These are phyloP conservation scores for Aspergillus intermedius DNA, from an alignment of 2,329 filamentous ascomycete genomes.

Conservation along the genomic window DNA sequence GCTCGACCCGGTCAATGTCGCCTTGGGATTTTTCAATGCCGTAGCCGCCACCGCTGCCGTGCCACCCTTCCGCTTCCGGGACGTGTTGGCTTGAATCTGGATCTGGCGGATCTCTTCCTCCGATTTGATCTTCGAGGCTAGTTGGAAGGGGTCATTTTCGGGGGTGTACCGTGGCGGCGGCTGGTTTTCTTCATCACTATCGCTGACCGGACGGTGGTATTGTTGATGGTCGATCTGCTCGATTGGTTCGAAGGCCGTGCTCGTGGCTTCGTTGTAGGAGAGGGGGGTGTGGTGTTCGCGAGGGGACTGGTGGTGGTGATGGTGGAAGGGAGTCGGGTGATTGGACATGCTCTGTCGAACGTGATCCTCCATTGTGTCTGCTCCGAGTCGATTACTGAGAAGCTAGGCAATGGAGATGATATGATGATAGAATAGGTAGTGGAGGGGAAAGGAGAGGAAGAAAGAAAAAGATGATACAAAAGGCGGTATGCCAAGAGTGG, in stretches of 20 bases:
- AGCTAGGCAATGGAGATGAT: not conserved
- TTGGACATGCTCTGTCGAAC: constrained; percentile 23
- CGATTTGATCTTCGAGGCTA: constrained; percentile 71
- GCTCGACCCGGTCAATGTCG: constrained; percentile 18
- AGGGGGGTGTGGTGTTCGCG: constrained; percentile 21
- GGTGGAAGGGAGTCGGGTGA: constrained; percentile 21
- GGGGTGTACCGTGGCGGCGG: constrained; percentile 50
- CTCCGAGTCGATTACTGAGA: not conserved
- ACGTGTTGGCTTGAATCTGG: constrained; percentile 61
- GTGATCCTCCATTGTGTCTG: constrained; percentile 20
- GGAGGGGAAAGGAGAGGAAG: not conserved
- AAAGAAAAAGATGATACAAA: not conserved
- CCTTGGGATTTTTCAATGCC: constrained; percentile 36
- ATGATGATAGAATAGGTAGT: not conserved
- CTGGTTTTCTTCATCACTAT: constrained; percentile 41
- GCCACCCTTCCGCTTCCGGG: constrained; percentile 55
- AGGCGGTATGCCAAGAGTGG: not conserved
- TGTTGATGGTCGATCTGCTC: constrained; percentile 17
- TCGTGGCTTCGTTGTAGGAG: constrained; percentile 30
- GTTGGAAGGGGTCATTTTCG: constrained; percentile 73
- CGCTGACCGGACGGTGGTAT: constrained; percentile 3
- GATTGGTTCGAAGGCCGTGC: constrained; percentile 37
- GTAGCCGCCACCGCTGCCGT: constrained; percentile 1
- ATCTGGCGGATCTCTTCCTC: constrained; percentile 69
- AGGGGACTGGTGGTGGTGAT: constrained; percentile 10